Conservation (phyloP, 768 basidiomycete genomes). For the Suillus discolor region DNA sequence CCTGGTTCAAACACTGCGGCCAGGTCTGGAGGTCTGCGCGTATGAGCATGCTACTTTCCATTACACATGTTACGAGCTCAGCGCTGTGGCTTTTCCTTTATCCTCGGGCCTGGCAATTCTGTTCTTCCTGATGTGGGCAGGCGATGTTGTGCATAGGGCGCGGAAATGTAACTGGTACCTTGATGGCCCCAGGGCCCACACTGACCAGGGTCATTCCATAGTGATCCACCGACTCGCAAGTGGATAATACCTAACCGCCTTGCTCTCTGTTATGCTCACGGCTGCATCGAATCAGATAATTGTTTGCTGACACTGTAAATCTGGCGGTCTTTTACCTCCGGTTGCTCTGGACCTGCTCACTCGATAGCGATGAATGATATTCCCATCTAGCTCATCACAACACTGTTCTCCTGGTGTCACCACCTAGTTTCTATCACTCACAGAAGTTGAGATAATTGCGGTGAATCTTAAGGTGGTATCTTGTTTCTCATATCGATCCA, state of each 20-base stretch:
- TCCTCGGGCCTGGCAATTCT: conserved; percentile 5
- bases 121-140: conserved; percentile 22
- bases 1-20: no score
- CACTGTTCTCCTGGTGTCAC: conserved; percentile 11
- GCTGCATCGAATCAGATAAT: conserved; percentile 3
- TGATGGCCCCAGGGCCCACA: not conserved
- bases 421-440: not conserved
- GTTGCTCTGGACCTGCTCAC: conserved; percentile 15
- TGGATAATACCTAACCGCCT: not conserved
- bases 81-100: conserved; percentile 5
- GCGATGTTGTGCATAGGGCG: not conserved
- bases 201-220: conserved; percentile 1
- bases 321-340: conserved; percentile 12
- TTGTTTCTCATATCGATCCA: not conserved
- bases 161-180: conserved; percentile 11
- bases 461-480: conserved; percentile 7
- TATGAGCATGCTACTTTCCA: conserved; percentile 25
- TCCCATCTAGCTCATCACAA: conserved; percentile 15
- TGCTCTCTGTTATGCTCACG: not conserved
- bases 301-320: conserved; percentile 4
- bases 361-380: conserved; percentile 17
- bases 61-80: conserved; percentile 28
- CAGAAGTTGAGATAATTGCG: not conserved
- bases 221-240: conserved; percentile 12
- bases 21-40: conserved; percentile 24